Evolutionary conservation across 306 rosid species (phyloP).

Genomic region (Trifolium fragiferum): DNA sequence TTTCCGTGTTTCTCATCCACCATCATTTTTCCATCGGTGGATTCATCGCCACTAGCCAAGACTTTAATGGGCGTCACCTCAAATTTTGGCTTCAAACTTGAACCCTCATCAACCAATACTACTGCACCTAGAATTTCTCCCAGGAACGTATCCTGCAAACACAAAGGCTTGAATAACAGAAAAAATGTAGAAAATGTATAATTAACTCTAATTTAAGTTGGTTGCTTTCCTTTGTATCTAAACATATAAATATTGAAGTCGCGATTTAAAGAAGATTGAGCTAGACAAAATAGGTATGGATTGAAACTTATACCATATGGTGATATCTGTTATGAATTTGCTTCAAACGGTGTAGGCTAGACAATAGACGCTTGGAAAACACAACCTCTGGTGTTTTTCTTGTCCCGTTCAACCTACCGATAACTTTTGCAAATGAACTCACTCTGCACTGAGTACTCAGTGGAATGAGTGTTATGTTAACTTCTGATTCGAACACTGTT

Average conservation of each 20-base stretch:
- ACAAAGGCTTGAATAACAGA: neutral
- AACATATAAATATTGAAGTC: too few relatives aligned
- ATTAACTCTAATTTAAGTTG: neutral
- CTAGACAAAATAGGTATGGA: slow-evolving; percentile 25
- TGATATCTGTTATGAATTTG: slow-evolving; percentile 52
- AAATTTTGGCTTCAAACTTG: slow-evolving; percentile 51
- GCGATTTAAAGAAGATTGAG: neutral
- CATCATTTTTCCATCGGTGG: slow-evolving; percentile 65
- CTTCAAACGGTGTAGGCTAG: slow-evolving; percentile 61
- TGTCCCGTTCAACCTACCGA: slow-evolving; percentile 36
- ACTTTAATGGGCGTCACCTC: slow-evolving; percentile 54
- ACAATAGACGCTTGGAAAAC: slow-evolving; percentile 56
- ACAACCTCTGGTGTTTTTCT: slow-evolving; percentile 64
- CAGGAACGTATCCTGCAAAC: slow-evolving; percentile 68
- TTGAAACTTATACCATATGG: slow-evolving; percentile 68
- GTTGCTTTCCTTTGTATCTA: too few relatives aligned
- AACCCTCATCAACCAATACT: slow-evolving; percentile 47
- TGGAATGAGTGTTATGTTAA: slow-evolving; percentile 76
- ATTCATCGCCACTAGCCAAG: slow-evolving; percentile 63
- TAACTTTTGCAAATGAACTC: slow-evolving; percentile 55
- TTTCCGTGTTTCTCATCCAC: slow-evolving; percentile 60
- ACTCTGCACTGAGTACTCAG: slow-evolving; percentile 60
- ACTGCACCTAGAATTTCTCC: slow-evolving; percentile 85
- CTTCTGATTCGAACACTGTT: slow-evolving; percentile 64
- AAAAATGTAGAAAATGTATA: slow-evolving; percentile 3